These are phyloP conservation scores for Fraxinus pennsylvanica DNA, from an alignment of 257 asterid genomes.

Conservation along the genomic window DNA sequence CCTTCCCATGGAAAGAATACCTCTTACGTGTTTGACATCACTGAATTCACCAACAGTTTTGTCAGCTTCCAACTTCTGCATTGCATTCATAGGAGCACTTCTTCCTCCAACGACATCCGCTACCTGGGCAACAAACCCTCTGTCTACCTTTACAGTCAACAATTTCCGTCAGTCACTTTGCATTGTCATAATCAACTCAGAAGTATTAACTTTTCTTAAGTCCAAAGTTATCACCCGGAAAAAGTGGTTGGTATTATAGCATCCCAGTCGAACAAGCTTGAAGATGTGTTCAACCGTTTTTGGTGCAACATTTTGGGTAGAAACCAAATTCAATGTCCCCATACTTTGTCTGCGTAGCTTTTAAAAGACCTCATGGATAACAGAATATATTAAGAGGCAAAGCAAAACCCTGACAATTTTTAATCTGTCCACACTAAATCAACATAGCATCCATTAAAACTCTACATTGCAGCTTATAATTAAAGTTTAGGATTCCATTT, in stretches of 20 bases:
- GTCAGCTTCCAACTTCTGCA: slow-evolving; percentile 66
- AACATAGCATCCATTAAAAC: not conserved
- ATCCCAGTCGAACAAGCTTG: slow-evolving; percentile 88
- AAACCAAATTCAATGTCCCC: slow-evolving; percentile 77
- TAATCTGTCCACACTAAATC: not conserved
- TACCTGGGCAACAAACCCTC: slow-evolving; percentile 97
- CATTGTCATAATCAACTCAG: not conserved
- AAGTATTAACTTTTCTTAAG: not conserved
- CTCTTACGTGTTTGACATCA: slow-evolving; percentile 87
- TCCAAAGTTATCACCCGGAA: slow-evolving; percentile 63
- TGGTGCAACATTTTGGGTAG: slow-evolving; percentile 74
- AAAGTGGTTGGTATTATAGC: slow-evolving; percentile 91
- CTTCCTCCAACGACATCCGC: slow-evolving; percentile 96
- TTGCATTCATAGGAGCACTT: slow-evolving; percentile 86
- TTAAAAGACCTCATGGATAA: not conserved
- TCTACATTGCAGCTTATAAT: not conserved
- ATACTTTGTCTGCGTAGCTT: slow-evolving; percentile 56
- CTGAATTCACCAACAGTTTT: slow-evolving; percentile 92
- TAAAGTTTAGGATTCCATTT: no score
- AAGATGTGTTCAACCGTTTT: slow-evolving; percentile 87
- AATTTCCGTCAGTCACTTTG: slow-evolving; percentile 23
- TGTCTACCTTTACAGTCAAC: slow-evolving; percentile 67
- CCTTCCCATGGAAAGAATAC: slow-evolving; percentile 99
- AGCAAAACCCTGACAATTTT: not conserved
- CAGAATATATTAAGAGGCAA: not conserved